Conservation (phyloP, 371 early-diverging fungal genomes). For the Rhizopus arrhizus region DNA sequence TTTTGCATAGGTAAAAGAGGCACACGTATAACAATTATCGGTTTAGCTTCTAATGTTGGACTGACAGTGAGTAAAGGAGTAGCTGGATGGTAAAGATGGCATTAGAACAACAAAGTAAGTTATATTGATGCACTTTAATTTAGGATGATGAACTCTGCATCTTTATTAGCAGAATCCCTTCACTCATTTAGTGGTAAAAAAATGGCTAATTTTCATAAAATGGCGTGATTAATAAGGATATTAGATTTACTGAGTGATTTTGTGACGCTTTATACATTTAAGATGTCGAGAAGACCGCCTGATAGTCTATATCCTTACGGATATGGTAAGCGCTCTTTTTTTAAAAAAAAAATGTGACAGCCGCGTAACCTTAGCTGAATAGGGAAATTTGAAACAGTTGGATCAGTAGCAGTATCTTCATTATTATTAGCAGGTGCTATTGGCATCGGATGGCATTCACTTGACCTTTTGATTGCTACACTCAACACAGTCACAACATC, state of each 20-base stretch:
- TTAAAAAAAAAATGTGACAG: background rate
- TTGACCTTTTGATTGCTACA: slow-evolving; percentile 49
- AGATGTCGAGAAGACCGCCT: slow-evolving; percentile 63
- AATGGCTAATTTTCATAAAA: background rate
- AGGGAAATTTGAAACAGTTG: slow-evolving; percentile 74
- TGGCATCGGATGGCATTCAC: slow-evolving; percentile 69
- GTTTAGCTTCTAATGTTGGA: slow-evolving; percentile 65
- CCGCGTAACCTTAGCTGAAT: background rate
- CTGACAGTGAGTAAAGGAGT: slow-evolving; percentile 67
- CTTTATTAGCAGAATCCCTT: slow-evolving; percentile 69
- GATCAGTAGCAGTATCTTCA: slow-evolving; percentile 67
- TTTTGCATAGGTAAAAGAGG: slow-evolving; percentile 48
- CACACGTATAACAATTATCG: slow-evolving; percentile 66
- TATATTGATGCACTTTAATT: background rate
- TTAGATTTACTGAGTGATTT: slow-evolving; percentile 69
- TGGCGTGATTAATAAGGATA: background rate
- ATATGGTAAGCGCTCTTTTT: slow-evolving; percentile 45
- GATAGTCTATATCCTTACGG: slow-evolving; percentile 67
- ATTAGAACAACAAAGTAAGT: no score
- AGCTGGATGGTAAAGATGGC: slow-evolving; percentile 57
- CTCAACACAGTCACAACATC: background rate
- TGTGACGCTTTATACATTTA: slow-evolving; percentile 71
- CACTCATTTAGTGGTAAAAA: slow-evolving; percentile 66
- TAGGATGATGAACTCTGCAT: slow-evolving; percentile 70
- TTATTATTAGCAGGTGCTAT: slow-evolving; percentile 63